Percentiles rank a stretch among this genome's conserved stretches.
phyloP scores from a whole-genome alignment of 192 early-diverging fungal genomes.

The Dissophora ornata region DNA sequence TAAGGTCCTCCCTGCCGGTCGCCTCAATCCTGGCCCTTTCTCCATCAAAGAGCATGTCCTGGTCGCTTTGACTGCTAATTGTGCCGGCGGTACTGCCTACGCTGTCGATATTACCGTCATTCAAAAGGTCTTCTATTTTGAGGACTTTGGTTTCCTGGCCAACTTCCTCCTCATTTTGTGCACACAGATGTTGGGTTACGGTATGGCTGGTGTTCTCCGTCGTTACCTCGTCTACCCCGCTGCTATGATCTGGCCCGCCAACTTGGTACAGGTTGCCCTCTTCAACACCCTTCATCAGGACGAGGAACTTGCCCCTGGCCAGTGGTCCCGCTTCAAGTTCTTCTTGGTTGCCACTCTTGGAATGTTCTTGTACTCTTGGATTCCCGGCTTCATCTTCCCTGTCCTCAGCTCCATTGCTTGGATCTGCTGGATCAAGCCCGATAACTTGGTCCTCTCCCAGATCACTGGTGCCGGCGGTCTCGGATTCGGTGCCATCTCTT shows the following conservation, averaged over 20 bases:
- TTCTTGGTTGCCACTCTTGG: conserved; percentile 56
- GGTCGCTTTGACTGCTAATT: no score
- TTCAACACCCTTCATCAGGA: no score
- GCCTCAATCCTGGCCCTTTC: conserved; percentile 40
- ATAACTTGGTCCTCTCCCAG: conserved; percentile 20
- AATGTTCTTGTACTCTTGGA: conserved; percentile 53
- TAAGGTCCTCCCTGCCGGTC: conserved; percentile 64
- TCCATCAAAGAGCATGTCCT: no score
- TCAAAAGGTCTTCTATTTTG: conserved; percentile 66
- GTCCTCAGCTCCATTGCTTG: conserved; percentile 35
- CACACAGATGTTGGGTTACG: conserved; percentile 72
- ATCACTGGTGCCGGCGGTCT: conserved; percentile 69
- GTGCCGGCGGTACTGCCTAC: no score
- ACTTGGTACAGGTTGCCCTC: no score
- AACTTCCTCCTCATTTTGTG: conserved; percentile 65
- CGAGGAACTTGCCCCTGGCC: no score
- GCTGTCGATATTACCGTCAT: conserved; percentile 70
- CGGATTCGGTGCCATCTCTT: conserved; percentile 72
- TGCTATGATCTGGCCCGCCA: no score
- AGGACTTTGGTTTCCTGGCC: conserved; percentile 63
- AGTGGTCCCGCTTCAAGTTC: conserved; percentile 57
- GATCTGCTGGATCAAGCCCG: conserved; percentile 42
- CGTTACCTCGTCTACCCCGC: conserved; percentile 84
- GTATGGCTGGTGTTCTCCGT: conserved; percentile 78
- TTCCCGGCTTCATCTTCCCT: conserved; percentile 57